phyloP scores from a whole-genome alignment of 2,329 filamentous ascomycete genomes.

The Apiospora saccharicola region DNA sequence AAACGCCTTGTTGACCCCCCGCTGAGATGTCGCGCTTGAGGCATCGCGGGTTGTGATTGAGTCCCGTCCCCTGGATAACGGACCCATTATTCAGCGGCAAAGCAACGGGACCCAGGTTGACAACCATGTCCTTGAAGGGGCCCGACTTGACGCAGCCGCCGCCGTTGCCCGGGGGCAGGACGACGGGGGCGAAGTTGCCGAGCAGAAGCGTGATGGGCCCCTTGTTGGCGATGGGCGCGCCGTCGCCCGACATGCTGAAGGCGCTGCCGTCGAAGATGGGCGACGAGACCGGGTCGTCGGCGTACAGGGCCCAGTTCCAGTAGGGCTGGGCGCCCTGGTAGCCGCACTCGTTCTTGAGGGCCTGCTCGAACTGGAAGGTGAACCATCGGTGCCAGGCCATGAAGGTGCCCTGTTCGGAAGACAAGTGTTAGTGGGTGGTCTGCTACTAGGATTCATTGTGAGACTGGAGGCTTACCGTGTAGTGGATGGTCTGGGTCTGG shows the following conservation, averaged over 20 bases:
- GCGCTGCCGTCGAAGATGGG: slow-evolving; percentile 57
- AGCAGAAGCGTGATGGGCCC: slow-evolving; percentile 28
- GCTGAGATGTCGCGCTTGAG: slow-evolving; percentile 37
- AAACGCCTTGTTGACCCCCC: slow-evolving; percentile 34
- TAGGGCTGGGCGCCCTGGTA: slow-evolving; percentile 41
- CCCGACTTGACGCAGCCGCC: slow-evolving; percentile 57
- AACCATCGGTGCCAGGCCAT: slow-evolving; percentile 37
- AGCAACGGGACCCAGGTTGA: slow-evolving; percentile 41
- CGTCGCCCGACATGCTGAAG: slow-evolving; percentile 52
- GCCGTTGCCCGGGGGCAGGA: slow-evolving; percentile 52
- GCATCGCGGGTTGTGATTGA: slow-evolving; percentile 46
- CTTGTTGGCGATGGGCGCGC: slow-evolving; percentile 34
- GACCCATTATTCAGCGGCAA: slow-evolving; percentile 32
- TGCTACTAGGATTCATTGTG: too few species aligned
- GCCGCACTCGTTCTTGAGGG: slow-evolving; percentile 35
- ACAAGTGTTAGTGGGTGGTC: not conserved
- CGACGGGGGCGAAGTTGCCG: slow-evolving; percentile 25
- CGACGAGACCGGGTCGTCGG: slow-evolving; percentile 45
- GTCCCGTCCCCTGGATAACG: slow-evolving; percentile 28
- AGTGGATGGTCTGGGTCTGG: slow-evolving; percentile 34
- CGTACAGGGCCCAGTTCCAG: slow-evolving; percentile 51
- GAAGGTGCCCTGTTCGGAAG: slow-evolving; percentile 32
- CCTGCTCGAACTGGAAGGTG: slow-evolving; percentile 34
- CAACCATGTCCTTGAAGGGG: slow-evolving; percentile 46
- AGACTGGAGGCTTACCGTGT: slow-evolving; percentile 24